A percentile compares a stretch with the other conserved stretches of the same genome.
These are phyloP conservation scores for Sarocladium brachiariae DNA, from an alignment of 2,329 filamentous ascomycete genomes.

Conservation along the genomic window DNA sequence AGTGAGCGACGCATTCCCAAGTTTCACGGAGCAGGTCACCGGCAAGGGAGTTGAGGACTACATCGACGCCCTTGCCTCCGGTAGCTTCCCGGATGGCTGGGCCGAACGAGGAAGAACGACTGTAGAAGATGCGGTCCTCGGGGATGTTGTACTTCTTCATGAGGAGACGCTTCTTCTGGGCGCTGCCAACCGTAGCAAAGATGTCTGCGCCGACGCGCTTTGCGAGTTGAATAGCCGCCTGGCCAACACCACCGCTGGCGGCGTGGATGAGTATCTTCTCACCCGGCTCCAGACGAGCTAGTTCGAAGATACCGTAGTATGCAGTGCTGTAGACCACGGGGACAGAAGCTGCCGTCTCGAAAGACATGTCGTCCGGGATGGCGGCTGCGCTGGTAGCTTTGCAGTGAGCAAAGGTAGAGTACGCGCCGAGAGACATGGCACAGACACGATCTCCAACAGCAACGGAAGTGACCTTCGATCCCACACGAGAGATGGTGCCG, in stretches of 20 bases:
- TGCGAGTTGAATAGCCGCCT: conserved; percentile 22
- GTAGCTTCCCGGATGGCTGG: conserved; percentile 16
- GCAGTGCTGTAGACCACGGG: conserved; percentile 27
- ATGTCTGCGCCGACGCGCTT: conserved; percentile 17
- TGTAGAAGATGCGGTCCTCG: conserved; percentile 22
- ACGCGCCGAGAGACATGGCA: conserved; percentile 16
- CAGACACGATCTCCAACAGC: conserved; percentile 28
- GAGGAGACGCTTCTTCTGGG: conserved; percentile 30
- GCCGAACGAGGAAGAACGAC: conserved; percentile 15
- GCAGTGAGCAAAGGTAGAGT: conserved; percentile 21
- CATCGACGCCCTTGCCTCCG: conserved; percentile 55
- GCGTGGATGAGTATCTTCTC: conserved; percentile 23
- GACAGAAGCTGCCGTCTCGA: conserved; percentile 27
- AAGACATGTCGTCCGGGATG: conserved; percentile 28
- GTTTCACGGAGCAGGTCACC: conserved; percentile 35
- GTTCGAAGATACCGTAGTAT: conserved; percentile 15
- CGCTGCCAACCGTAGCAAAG: conserved; percentile 15
- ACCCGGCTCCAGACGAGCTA: conserved; percentile 11
- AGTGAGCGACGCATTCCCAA: conserved; percentile 36
- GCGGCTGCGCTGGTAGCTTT: conserved; percentile 16
- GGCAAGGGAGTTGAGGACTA: conserved; percentile 50
- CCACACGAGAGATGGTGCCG: conserved; percentile 22
- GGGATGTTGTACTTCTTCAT: conserved; percentile 30
- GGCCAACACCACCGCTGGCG: conserved; percentile 22
- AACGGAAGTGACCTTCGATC: conserved; percentile 13